Evolutionary conservation across 139 green algal species (phyloP).

Genomic region (Auxenochlorella pyrenoidosa): DNA sequence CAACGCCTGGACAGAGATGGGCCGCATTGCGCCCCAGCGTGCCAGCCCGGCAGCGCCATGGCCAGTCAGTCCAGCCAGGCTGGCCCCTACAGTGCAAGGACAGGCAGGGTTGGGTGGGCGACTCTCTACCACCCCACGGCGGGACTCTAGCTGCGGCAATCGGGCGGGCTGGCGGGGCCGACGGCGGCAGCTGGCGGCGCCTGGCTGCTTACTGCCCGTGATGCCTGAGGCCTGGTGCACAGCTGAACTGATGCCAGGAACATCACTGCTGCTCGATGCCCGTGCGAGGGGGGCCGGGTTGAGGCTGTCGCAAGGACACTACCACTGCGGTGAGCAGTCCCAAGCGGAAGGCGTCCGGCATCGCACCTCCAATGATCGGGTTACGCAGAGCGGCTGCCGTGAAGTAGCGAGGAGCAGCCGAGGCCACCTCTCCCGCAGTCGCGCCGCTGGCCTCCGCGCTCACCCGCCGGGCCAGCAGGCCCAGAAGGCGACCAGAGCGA

Average conservation of each 20-base stretch:
- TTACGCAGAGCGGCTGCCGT: not conserved
- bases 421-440: not conserved
- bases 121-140: not conserved
- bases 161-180: not conserved
- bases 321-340: not conserved
- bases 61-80: not conserved
- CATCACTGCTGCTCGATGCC: no score
- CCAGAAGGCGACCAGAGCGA: conserved; percentile 5
- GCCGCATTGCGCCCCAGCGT: conserved; percentile 48
- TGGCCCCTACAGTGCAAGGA: not conserved
- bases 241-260: no score
- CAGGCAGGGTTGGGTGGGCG: not conserved
- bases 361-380: conserved; percentile 22
- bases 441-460: not conserved
- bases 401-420: not conserved
- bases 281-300: no score
- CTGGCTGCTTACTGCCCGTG: no score
- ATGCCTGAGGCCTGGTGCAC: no score
- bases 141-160: not conserved
- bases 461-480: conserved; percentile 22
- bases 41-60: conserved; percentile 2
- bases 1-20: conserved; percentile 79
- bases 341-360: no score
- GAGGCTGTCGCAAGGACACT: not conserved
- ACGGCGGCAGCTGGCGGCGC: conserved; percentile 3